phyloP scores from a whole-genome alignment of 495 filamentous ascomycete genomes.

The Neurospora sp. region DNA sequence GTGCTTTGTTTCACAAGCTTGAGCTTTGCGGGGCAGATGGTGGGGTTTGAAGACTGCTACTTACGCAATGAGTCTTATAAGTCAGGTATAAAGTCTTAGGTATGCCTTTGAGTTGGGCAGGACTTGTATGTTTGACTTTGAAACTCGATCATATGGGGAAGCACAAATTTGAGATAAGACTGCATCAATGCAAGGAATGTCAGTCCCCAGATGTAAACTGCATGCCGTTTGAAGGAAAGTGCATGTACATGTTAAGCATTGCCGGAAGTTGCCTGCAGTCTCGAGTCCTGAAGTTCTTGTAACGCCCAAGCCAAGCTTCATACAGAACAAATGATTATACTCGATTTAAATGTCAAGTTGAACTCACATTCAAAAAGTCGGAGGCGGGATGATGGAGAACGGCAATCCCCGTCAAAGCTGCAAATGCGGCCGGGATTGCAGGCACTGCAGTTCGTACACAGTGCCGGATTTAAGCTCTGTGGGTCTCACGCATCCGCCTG shows the following conservation, averaged over 20 bases:
- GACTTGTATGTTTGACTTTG: not conserved
- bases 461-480: not conserved
- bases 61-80: not conserved
- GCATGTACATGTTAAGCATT: not conserved
- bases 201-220: not conserved
- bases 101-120: not conserved
- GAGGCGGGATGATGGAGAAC: not conserved
- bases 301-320: no score
- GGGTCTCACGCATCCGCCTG: not conserved
- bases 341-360: not conserved
- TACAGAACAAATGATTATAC: not conserved
- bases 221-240: not conserved
- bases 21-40: not conserved
- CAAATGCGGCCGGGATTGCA: not conserved
- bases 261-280: not conserved
- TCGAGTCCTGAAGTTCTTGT: not conserved
- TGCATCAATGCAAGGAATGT: no score
- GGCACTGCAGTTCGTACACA: not conserved
- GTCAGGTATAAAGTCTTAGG: not conserved
- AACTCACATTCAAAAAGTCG: not conserved
- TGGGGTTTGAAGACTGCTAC: not conserved
- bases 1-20: not conserved
- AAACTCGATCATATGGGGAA: not conserved
- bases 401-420: not conserved
- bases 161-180: not conserved